phyloP scores from a whole-genome alignment of 2,329 filamentous ascomycete genomes.

The Rachicladosporium sp. region DNA sequence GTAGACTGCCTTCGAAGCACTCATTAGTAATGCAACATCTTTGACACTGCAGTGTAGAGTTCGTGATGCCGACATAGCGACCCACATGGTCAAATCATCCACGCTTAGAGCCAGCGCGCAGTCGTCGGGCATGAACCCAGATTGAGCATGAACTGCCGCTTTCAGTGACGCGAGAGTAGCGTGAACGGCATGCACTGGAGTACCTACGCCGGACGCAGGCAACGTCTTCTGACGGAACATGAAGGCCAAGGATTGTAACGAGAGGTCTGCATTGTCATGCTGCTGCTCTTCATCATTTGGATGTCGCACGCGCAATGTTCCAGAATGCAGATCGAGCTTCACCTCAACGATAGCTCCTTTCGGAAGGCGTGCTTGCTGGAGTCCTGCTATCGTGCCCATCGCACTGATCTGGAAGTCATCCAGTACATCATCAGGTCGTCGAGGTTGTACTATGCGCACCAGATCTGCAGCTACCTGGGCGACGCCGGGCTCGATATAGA shows the following conservation, averaged over 20 bases:
- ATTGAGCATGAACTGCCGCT: conserved; percentile 34
- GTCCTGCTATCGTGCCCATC: conserved; percentile 58
- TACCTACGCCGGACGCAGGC: background rate
- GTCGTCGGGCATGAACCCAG: conserved; percentile 46
- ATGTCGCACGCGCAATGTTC: conserved; percentile 1
- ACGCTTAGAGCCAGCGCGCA: conserved; percentile 46
- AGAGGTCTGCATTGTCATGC: conserved; percentile 8
- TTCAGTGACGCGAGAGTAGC: conserved; percentile 51
- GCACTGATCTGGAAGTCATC: conserved; percentile 68
- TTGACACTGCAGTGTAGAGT: conserved; percentile 64
- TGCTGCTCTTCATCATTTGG: conserved; percentile 2
- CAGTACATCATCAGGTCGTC: conserved; percentile 61
- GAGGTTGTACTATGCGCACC: conserved; percentile 55
- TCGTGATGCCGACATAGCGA: conserved; percentile 52
- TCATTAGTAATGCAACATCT: conserved; percentile 55
- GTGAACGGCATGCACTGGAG: conserved; percentile 42
- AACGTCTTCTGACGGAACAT: conserved; percentile 7
- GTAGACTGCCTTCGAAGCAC: conserved; percentile 68
- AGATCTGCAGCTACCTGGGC: conserved; percentile 53
- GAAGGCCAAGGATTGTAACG: conserved; percentile 5
- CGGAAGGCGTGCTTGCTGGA: conserved; percentile 52
- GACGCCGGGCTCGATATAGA: conserved; percentile 61
- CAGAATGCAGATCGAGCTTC: conserved; percentile 3
- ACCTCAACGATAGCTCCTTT: conserved; percentile 61
- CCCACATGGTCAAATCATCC: conserved; percentile 58